These are phyloP conservation scores for Xylariaceae sp. DNA, from an alignment of 2,329 filamentous ascomycete species.

Conservation along the genomic window DNA sequence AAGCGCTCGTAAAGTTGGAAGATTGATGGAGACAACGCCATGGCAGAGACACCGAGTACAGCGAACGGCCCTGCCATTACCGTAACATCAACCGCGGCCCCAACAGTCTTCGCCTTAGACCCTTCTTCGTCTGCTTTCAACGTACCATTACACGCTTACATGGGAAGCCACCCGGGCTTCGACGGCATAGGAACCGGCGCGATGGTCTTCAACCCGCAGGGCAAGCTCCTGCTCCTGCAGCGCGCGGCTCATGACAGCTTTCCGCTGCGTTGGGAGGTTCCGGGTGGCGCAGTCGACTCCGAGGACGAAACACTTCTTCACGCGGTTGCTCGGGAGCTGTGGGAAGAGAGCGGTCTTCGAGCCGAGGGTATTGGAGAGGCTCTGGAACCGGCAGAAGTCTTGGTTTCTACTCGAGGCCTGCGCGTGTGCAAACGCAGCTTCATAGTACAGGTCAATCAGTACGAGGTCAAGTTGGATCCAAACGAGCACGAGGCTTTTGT, in stretches of 20 bases:
- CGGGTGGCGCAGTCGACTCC: constrained; percentile 34
- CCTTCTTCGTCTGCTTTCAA: constrained; percentile 19
- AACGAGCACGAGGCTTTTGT: constrained; percentile 29
- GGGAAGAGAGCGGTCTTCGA: constrained; percentile 36
- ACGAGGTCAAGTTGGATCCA: constrained; percentile 27
- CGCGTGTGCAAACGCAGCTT: constrained; percentile 26
- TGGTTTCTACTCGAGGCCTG: constrained; percentile 14
- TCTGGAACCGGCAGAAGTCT: constrained; percentile 16
- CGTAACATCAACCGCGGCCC: constrained; percentile 6
- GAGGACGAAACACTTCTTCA: constrained; percentile 35
- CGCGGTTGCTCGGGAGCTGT: constrained; percentile 34
- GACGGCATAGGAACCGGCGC: constrained; percentile 23
- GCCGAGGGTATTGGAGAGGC: constrained; percentile 13
- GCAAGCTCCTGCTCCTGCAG: constrained; percentile 35
- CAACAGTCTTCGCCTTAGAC: constrained; percentile 15
- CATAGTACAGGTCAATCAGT: constrained; percentile 20
- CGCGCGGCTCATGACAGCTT: constrained; percentile 32
- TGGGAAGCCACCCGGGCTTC: constrained; percentile 15
- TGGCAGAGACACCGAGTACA: too few relatives aligned
- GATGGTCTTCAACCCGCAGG: constrained; percentile 23
- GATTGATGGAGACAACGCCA: too few relatives aligned
- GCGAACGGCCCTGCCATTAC: background rate
- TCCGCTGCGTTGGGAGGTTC: constrained; percentile 37
- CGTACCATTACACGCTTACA: constrained; percentile 15
- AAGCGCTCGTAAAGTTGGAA: too few relatives aligned